Base-by-base conservation (phyloP, 2,329 filamentous ascomycete genomes). In the Leptodontidium sp. region DNA sequence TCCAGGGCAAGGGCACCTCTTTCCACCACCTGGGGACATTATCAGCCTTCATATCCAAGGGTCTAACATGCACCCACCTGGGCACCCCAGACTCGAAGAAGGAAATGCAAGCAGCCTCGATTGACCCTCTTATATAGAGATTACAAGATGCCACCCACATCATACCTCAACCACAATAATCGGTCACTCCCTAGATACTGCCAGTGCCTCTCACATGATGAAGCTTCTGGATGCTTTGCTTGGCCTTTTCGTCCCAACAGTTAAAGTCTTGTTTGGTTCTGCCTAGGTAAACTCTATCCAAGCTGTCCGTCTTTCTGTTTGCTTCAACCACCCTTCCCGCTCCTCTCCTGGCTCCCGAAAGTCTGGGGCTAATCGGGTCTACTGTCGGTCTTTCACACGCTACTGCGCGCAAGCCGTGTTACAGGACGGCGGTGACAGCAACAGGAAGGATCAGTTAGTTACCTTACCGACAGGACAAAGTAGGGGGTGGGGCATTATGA, bases 361-460 rank as follows among this genome's bases (percentile, higher is more conserved):
- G 9, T 35, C 52, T 58, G 32, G 32, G 55, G 55, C 32, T 58
- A 38, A 58, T 43, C 32, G 29, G 35, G 11, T 24, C n/a, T 58
- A 58, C 55, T 58, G 55, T 40, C 55, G 55, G 55, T 32, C 55
- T 17, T 58, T 58, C 32, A 43, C 55, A 58, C 55, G 55, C 55
- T 58, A 38, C 55, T 58, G 55, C 55, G 55, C 21, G 7, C 32
- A 43, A 58, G 55, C 55, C 55, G 55, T 58, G 55, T 40, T 58
- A 58, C 45, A 47, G 15, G 9, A n/a, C 8, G 38, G 11, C 29
- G 29, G 29, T 32, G 29, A 6, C 29, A 6, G 29, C 6, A 4
- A 6, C 6, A 32, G 29, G 29, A 32, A 3, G 29, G 29, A 3
- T 4, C 29, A 32, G 29, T 32, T 32, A 21, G 21, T 21, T 21